Base-by-base conservation (phyloP, 306 rosid species). In the Cucurbita maxima region DNA sequence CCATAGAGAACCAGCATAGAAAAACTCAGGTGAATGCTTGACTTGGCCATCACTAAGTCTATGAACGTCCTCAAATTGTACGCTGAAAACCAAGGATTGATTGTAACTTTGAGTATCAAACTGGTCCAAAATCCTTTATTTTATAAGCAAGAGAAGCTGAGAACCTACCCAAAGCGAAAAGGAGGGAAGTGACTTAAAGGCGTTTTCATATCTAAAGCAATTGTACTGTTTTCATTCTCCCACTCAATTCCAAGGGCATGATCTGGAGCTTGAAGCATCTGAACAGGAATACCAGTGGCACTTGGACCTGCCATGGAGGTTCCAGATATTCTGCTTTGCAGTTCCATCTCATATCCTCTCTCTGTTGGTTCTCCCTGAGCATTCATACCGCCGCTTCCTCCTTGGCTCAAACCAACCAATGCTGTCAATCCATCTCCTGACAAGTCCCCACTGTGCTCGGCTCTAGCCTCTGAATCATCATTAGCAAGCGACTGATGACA, bases 21-120 rank as follows among this genome's bases (percentile, higher is more conserved):
- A 94, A 64, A 87, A 85, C 77, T 94, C 99, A 6, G 97, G 79
- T 45, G 99, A 94, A 77, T 94, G 97, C 86, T 94, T 94, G 83
- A 90, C 97, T 83, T 91, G 99, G 44, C 97, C 99, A 83, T 94
- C 99, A 78, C 87, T 87, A 71, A 94, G 99, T 85, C 99, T 87
- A 77, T 91, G 96, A 87, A 94, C 99, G 71, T 90, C 97, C 85
- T 89, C 99, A 75, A 94, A 94, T 82, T 92, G 90, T 70, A 91
- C 99, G 56, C 99, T 91, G 86, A 76, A 84, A 86, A 75, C 52
- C 83, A 76, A 73, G 51, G 71, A 74, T 68, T 43, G 5, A 64
- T 20, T 1, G 10, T 68, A 68, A 68, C 54, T 40, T 66, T 40
- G 4, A 66, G 54, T 37, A 66, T 66, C 72, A 66, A 43, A 66